phyloP scores from a whole-genome alignment of 2,329 filamentous ascomycete genomes.

The Alternaria gansuensis region DNA sequence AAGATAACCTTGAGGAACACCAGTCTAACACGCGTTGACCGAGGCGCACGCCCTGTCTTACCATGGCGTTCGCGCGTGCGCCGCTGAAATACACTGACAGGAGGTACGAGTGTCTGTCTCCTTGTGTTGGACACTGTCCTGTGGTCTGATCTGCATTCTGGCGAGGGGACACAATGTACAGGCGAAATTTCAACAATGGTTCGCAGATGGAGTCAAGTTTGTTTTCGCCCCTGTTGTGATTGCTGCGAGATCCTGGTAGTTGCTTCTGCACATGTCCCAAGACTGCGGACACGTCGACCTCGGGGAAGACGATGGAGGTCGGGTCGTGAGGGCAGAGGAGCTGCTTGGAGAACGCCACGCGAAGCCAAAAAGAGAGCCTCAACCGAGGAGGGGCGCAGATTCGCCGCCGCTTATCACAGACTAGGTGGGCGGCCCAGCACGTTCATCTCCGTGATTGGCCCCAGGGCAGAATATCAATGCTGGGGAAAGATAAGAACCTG shows the following conservation, averaged over 20 bases:
- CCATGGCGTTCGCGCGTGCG: conserved; percentile 21
- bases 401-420: conserved; percentile 51
- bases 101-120: conserved; percentile 21
- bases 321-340: conserved; percentile 28
- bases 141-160: conserved; percentile 28
- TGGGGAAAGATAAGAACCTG: conserved; percentile 46
- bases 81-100: conserved; percentile 25
- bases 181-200: not conserved
- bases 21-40: conserved; percentile 24
- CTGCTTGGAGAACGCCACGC: conserved; percentile 44
- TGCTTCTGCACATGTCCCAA: conserved; percentile 13
- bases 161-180: conserved; percentile 10
- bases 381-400: conserved; percentile 48
- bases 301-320: conserved; percentile 43
- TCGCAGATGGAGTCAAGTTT: conserved; percentile 2
- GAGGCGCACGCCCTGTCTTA: conserved; percentile 27
- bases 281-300: conserved; percentile 18
- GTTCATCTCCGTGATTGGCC: conserved; percentile 32
- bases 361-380: conserved; percentile 42
- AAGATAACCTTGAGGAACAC: conserved; percentile 30
- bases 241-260: conserved; percentile 5
- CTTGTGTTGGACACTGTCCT: conserved; percentile 19
- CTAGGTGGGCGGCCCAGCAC: conserved; percentile 27
- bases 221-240: not conserved
- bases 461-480: conserved; percentile 29